Base-by-base conservation (phyloP, 768 basidiomycete species). In the Sarcodon aspratus region DNA sequence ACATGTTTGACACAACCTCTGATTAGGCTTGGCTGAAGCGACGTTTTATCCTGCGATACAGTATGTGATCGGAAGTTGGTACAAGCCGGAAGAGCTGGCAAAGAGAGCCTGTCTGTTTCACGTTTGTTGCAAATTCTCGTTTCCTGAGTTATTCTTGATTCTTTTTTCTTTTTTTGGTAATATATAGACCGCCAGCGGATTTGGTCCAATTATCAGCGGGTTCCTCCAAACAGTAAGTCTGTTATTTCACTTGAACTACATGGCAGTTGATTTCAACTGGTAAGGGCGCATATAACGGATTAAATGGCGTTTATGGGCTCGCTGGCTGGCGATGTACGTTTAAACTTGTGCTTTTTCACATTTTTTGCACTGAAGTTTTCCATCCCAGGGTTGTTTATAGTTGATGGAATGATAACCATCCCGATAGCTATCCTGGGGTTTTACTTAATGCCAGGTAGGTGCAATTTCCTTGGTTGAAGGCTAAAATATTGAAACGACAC, bases 31-130 rank as follows among this genome's bases (percentile, higher is more conserved):
- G 8, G 66, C 67, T 0, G 69, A 69, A 48, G 61, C 63, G 13
- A 67, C 67, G 1, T 68, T 68, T 49, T 69, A 68, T 50, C 68
- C 69, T 1, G 67, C 66, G 7, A 64, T 69, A 13, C 66, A 66
- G 54, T 68, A 67, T 43, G 62, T 69, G 33, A 67, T 67, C 35
- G 69, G 69, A 1, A 66, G 66, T 50, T 71, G 69, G 69, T 71
- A 70, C 49, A 66, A 68, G 47, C 55, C 59, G 4, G 66, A 69
- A 11, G 71, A 72, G 44, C 60, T 71, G 0, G 69, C 61, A n/a
- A 69, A 70, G 53, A 58, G 67, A 33, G 61, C 64, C 4, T 67
- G 66, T 46, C 65, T 69, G 15, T 68, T 68, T 49, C 66, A 69
- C 45, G 64, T 66, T 32, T 8, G 59, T 50, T 15, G 33, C 40